A percentile compares a stretch with the other conserved stretches of the same genome.
Evolutionary conservation across 495 filamentous ascomycete species (phyloP).

Genomic region (Penicillium canariense): DNA sequence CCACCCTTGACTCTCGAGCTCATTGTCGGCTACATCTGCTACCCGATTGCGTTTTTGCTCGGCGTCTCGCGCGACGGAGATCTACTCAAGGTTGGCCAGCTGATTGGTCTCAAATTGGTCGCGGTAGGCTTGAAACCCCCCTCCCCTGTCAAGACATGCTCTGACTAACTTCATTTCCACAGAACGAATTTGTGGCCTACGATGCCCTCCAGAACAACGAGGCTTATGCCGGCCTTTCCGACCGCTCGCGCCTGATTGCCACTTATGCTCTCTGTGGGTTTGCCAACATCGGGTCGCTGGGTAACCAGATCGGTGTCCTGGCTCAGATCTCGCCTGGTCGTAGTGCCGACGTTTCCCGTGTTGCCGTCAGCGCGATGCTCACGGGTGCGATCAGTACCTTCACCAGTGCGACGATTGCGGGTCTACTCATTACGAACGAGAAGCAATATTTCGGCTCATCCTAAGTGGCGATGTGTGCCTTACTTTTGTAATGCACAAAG

Average conservation of each 20-base stretch:
- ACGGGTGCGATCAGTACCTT: slow-evolving; percentile 77
- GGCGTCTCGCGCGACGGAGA: slow-evolving; percentile 74
- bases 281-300: slow-evolving; percentile 77
- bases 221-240: slow-evolving; percentile 54
- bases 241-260: slow-evolving; percentile 69
- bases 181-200: slow-evolving; percentile 68
- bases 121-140: slow-evolving; percentile 41
- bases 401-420: slow-evolving; percentile 78
- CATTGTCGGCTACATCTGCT: slow-evolving; percentile 80
- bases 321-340: slow-evolving; percentile 74
- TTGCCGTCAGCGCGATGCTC: slow-evolving; percentile 75
- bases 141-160: neutral
- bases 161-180: neutral
- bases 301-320: slow-evolving; percentile 83
- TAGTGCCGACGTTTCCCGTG: slow-evolving; percentile 67
- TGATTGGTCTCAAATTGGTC: slow-evolving; percentile 84
- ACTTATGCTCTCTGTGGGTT: slow-evolving; percentile 75
- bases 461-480: neutral
- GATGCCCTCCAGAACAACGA: slow-evolving; percentile 44
- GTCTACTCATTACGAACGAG: slow-evolving; percentile 64
- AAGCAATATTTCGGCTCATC: slow-evolving; percentile 22
- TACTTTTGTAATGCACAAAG: neutral
- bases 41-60: slow-evolving; percentile 79
- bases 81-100: slow-evolving; percentile 67
- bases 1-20: slow-evolving; percentile 69